These are phyloP conservation scores for Pseudocercospora pini-densiflorae DNA, from an alignment of 2,329 filamentous ascomycete genomes.

Conservation along the genomic window DNA sequence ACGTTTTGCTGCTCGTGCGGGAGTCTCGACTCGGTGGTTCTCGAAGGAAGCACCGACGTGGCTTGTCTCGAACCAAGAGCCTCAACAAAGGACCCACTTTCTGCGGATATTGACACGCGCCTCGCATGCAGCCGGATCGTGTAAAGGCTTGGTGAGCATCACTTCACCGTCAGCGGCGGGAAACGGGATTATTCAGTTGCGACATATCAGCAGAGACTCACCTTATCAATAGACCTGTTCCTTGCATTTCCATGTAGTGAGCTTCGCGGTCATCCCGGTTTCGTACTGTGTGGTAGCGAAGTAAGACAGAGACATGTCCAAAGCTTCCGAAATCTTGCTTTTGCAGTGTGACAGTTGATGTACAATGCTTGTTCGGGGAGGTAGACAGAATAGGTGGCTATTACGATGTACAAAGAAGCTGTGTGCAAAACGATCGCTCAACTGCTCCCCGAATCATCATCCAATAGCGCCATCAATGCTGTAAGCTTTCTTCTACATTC, in stretches of 20 bases:
- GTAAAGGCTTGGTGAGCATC: constrained; percentile 12
- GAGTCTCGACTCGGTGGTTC: not conserved
- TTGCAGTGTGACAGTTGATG: not conserved
- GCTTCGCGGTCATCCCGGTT: not conserved
- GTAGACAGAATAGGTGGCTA: not conserved
- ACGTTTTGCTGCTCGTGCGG: not conserved
- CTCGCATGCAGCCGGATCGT: constrained; percentile 4
- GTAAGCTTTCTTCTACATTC: not conserved
- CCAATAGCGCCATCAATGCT: constrained; percentile 5
- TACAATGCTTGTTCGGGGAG: not conserved
- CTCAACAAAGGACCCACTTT: not conserved
- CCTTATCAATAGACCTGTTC: not conserved
- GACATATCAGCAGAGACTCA: not conserved
- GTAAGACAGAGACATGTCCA: not conserved
- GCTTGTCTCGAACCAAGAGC: constrained; percentile 3
- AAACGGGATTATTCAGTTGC: not conserved
- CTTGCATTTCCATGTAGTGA: not conserved
- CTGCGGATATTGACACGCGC: constrained; percentile 5
- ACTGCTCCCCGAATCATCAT: not conserved
- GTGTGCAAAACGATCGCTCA: not conserved
- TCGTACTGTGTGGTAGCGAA: not conserved
- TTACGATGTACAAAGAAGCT: constrained; percentile 4
- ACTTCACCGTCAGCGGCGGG: constrained; percentile 17
- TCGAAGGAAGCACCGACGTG: not conserved
- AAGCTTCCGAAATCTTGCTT: constrained; percentile 3